Conservation (phyloP, 192 early-diverging fungal genomes). For the Paraglomus brasilianum region DNA sequence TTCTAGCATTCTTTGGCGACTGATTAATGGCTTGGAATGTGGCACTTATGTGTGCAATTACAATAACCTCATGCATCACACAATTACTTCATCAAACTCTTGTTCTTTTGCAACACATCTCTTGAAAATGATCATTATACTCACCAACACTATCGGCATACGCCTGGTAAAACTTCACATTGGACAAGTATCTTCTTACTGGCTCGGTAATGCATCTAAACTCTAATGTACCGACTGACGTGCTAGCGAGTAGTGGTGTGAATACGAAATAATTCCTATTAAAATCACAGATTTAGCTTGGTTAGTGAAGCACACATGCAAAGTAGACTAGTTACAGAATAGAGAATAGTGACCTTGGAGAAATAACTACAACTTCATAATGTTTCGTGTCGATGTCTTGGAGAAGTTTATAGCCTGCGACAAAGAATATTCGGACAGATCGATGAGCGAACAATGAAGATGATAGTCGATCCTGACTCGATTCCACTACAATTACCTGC, state of each 20-base stretch:
- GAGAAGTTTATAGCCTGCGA: slow-evolving; percentile 69
- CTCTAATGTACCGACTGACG: slow-evolving; percentile 83
- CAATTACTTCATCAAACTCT: too few relatives aligned
- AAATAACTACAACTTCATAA: slow-evolving; percentile 76
- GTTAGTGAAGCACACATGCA: neutral
- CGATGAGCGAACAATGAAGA: neutral
- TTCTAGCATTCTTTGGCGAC: too few relatives aligned
- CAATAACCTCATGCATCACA: too few relatives aligned
- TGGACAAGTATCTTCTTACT: slow-evolving; percentile 55
- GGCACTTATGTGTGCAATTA: too few relatives aligned
- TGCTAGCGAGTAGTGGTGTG: slow-evolving; percentile 85
- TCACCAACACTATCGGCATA: slow-evolving; percentile 51
- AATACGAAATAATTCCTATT: slow-evolving; percentile 79
- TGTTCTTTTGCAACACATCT: neutral
- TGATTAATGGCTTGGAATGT: too few relatives aligned
- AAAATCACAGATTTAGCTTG: slow-evolving; percentile 5
- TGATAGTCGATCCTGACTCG: neutral
- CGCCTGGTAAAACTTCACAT: slow-evolving; percentile 69
- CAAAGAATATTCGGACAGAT: slow-evolving; percentile 38
- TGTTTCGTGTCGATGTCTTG: slow-evolving; percentile 62
- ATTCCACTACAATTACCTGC: slow-evolving; percentile 35
- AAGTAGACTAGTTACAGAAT: neutral
- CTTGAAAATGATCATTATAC: neutral
- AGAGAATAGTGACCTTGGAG: slow-evolving; percentile 56
- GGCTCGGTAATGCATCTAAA: slow-evolving; percentile 87